A percentile compares a stretch with the other conserved stretches of the same genome.
Conservation (phyloP, 140 eudicot genomes). For the Anethum foeniculum region DNA sequence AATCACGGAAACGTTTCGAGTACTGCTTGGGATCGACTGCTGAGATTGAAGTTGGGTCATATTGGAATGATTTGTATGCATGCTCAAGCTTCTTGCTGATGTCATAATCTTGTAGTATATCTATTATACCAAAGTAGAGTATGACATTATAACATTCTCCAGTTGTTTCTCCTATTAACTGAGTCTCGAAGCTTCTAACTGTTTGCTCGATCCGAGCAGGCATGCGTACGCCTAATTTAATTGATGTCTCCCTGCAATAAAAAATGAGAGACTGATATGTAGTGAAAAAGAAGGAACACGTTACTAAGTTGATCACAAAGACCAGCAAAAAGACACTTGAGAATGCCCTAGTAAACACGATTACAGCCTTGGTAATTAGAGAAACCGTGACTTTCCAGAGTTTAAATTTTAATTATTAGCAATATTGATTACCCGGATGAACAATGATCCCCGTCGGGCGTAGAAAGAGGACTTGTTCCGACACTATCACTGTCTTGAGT, state of each 20-base stretch:
- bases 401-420: background rate
- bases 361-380: background rate
- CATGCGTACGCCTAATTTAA: conserved; percentile 57
- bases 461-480: conserved; percentile 4
- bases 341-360: background rate
- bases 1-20: conserved; percentile 77
- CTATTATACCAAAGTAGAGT: conserved; percentile 73
- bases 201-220: conserved; percentile 65
- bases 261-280: background rate
- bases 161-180: conserved; percentile 73
- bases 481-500: background rate
- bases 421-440: background rate
- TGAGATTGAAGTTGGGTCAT: conserved; percentile 69
- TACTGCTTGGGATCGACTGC: conserved; percentile 81
- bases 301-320: background rate
- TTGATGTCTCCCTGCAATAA: conserved; percentile 38
- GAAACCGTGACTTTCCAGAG: background rate
- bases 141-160: conserved; percentile 55
- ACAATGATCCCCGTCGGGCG: background rate
- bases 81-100: conserved; percentile 85
- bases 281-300: background rate
- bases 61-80: conserved; percentile 76
- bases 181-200: conserved; percentile 50
- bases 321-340: background rate
- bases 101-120: conserved; percentile 75